Conservation (phyloP, 805 yeast species). For the Jamesozyma gamospora region DNA sequence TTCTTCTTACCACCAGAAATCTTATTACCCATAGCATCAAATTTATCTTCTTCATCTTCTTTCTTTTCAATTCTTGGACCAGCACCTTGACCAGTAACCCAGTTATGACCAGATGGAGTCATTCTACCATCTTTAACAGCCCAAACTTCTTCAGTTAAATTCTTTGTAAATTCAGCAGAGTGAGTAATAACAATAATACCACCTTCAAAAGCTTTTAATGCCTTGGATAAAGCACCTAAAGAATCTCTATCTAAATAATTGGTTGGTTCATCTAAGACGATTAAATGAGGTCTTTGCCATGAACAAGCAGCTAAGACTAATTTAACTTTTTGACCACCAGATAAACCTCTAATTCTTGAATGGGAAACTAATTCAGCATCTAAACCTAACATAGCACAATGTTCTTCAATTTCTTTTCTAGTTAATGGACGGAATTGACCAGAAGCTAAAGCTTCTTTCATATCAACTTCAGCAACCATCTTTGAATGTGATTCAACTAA, state of each 20-base stretch:
- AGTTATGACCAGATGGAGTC: slow-evolving; percentile 99
- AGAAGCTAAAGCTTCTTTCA: slow-evolving; percentile 99
- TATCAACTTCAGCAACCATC: slow-evolving; percentile 99
- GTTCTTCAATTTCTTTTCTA: slow-evolving; percentile 99
- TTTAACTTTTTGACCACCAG: slow-evolving; percentile 99
- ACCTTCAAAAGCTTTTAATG: slow-evolving; percentile 97
- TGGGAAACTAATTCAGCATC: slow-evolving; percentile 99
- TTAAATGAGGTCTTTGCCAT: slow-evolving; percentile 99
- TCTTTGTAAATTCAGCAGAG: slow-evolving; percentile 99
- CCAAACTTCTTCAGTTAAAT: slow-evolving; percentile 99
- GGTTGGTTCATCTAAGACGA: slow-evolving; percentile 99
- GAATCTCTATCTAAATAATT: slow-evolving; percentile 99
- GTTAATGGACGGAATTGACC: slow-evolving; percentile 99
- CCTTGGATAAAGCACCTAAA: slow-evolving; percentile 98
- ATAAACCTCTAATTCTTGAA: slow-evolving; percentile 99
- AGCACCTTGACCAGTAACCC: slow-evolving; percentile 99
- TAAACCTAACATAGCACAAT: slow-evolving; percentile 97
- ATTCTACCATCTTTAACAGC: slow-evolving; percentile 95
- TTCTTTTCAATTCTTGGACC: slow-evolving; percentile 99
- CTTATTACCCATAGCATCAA: slow-evolving; percentile 99
- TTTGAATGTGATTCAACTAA: slow-evolving; percentile 93
- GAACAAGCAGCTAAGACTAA: slow-evolving; percentile 99
- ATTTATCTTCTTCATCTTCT: slow-evolving; percentile 93
- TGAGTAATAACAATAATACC: slow-evolving; percentile 99
- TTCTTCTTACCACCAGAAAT: slow-evolving; percentile 92